Percentiles rank a stretch among this genome's conserved stretches.
Conservation (phyloP, 2,329 filamentous ascomycete genomes). For the Epichloe brachyelytri region DNA sequence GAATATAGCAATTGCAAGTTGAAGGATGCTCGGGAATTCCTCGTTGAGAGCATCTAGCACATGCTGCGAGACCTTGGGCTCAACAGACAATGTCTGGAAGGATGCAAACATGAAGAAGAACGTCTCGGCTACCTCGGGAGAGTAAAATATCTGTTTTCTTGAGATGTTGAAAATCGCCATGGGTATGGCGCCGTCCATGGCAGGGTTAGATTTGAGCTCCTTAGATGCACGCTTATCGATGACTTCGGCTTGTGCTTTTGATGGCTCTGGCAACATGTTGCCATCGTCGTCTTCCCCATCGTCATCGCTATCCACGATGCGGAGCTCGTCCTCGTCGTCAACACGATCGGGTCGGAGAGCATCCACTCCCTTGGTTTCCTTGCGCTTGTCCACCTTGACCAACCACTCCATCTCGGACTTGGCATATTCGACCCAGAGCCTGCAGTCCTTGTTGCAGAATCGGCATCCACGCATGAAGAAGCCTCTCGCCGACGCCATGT, state of each 20-base stretch:
- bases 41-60: slow-evolving; percentile 53
- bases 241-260: slow-evolving; percentile 27
- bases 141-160: slow-evolving; percentile 62
- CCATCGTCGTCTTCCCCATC: slow-evolving; percentile 30
- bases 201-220: slow-evolving; percentile 61
- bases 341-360: slow-evolving; percentile 33
- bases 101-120: slow-evolving; percentile 72
- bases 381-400: slow-evolving; percentile 63
- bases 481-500: slow-evolving; percentile 74
- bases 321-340: slow-evolving; percentile 36
- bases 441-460: slow-evolving; percentile 66
- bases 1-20: slow-evolving; percentile 59
- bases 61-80: slow-evolving; percentile 56
- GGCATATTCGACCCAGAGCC: slow-evolving; percentile 81
- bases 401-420: slow-evolving; percentile 89
- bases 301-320: slow-evolving; percentile 31
- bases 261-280: slow-evolving; percentile 31
- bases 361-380: slow-evolving; percentile 34
- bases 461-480: slow-evolving; percentile 82
- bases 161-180: slow-evolving; percentile 83
- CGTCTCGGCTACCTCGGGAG: slow-evolving; percentile 49
- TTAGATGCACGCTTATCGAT: slow-evolving; percentile 32
- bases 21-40: slow-evolving; percentile 44
- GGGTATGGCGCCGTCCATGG: slow-evolving; percentile 85
- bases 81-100: slow-evolving; percentile 54